Base-by-base conservation (phyloP, 305 asterid species). In the Fraxinus angustifolia region DNA sequence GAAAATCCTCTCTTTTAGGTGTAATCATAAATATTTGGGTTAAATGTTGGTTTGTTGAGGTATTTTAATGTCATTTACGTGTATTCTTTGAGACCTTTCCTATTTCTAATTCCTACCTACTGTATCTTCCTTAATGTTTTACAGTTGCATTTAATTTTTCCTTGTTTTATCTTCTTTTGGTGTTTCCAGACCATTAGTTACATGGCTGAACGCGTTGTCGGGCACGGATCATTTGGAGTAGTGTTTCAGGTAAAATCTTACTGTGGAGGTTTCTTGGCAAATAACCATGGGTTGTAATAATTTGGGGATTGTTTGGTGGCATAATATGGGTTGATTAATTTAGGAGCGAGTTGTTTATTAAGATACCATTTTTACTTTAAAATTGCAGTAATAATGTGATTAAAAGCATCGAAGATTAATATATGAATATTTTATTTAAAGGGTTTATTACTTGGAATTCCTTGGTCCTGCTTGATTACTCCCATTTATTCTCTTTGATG, bases 151-250 rank as follows among this genome's bases (percentile, higher is more conserved):
- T 28, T 38, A 21, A 36, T 62, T 35, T n/a, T 34, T 16, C 36
- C 5, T 65, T 80, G 58, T 23, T 58, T 75, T 42, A 34, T 40
- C 30, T 42, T 33, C 21, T 58, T 65, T 21, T 75, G 45, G 8
- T 53, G 40, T 74, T 81, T 68, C 30, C 81, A 82, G 84, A 82
- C 84, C 35, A 82, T 82, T 8, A 82, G 84, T 45, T 82, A 82
- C 78, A 76, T 82, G 84, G 84, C 84, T 65, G 84, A 82, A 76
- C 84, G 84, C 8, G 60, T 77, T 45, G 84, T 82, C 38, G 84
- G 84, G 17, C 84, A 82, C 5, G 84, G 84, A 60, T 82, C 84
- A 76, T 82, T 82, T 68, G 84, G 84, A 40, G 81, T 82, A 16
- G 84, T 82, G 34, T 82, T 82, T 76, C 84, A 82, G 84, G 84